Conservation (phyloP, 2,329 filamentous ascomycete genomes). For the Teratosphaeria destructans region DNA sequence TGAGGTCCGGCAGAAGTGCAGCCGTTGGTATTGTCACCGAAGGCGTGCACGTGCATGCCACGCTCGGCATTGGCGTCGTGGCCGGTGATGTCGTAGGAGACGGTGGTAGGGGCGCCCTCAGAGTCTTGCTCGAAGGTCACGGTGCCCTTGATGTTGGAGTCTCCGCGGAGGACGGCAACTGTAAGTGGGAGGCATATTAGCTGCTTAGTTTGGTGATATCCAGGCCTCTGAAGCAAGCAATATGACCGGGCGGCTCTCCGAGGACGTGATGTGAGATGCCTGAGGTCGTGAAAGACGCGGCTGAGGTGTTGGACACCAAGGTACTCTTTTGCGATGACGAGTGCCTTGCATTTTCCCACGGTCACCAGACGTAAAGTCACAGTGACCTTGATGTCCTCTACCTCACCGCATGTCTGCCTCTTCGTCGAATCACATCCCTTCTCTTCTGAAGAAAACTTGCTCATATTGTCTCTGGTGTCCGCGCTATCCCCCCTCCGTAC, state of each 20-base stretch:
- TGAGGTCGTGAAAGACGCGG: background rate
- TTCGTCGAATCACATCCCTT: conserved; percentile 9
- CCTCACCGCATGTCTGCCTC: background rate
- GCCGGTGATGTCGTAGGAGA: conserved; percentile 87
- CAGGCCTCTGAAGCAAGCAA: background rate
- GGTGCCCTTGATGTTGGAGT: conserved; percentile 88
- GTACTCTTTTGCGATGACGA: background rate
- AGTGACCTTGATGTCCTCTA: conserved; percentile 3
- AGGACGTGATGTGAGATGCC: conserved; percentile 5
- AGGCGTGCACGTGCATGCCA: conserved; percentile 97
- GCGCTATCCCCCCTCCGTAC: background rate
- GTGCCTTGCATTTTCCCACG: background rate
- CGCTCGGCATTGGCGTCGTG: conserved; percentile 92
- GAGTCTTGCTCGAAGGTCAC: conserved; percentile 88
- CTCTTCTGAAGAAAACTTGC: conserved; percentile 19
- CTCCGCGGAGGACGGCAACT: conserved; percentile 97
- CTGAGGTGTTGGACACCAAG: background rate
- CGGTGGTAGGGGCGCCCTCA: conserved; percentile 71
- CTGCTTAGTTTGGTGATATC: background rate
- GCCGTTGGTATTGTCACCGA: conserved; percentile 99
- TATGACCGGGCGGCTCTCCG: background rate
- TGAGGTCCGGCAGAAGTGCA: conserved; percentile 97
- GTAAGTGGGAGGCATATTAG: conserved; percentile 4
- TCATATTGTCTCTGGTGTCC: conserved; percentile 17
- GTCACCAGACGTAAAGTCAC: background rate